These are phyloP conservation scores for Lyophyllum decastes DNA, from an alignment of 768 basidiomycete species.

Conservation along the genomic window DNA sequence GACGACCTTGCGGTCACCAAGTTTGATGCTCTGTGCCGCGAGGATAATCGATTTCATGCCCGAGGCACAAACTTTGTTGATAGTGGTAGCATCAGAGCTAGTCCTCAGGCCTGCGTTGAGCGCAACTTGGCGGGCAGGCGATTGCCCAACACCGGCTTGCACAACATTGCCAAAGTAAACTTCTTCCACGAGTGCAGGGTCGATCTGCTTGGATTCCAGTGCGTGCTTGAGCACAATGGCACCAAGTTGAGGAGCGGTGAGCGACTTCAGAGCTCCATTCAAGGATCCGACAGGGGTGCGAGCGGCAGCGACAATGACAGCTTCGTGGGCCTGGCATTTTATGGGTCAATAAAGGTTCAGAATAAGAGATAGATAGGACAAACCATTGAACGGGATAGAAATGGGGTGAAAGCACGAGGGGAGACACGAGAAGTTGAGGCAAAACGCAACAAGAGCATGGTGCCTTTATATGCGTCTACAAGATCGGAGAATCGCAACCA, in stretches of 20 bases:
- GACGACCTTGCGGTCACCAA: constrained; percentile 83
- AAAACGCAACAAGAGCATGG: constrained; percentile 48
- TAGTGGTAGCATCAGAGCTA: constrained; percentile 93
- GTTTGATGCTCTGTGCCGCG: constrained; percentile 86
- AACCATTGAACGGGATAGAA: constrained; percentile 56
- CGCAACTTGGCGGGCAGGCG: constrained; percentile 97
- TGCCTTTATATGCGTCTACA: constrained; percentile 27
- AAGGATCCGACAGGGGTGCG: constrained; percentile 94
- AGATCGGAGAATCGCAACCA: constrained; percentile 18
- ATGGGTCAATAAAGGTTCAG: constrained; percentile 1
- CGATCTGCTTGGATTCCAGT: constrained; percentile 75
- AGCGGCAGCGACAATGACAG: constrained; percentile 90
- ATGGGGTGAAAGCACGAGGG: constrained; percentile 37
- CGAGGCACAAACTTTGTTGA: constrained; percentile 99
- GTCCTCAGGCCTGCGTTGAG: constrained; percentile 82
- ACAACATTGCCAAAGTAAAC: constrained; percentile 97
- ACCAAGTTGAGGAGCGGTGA: constrained; percentile 93
- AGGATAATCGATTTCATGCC: constrained; percentile 96
- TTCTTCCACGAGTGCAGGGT: constrained; percentile 87
- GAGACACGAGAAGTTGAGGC: constrained; percentile 35
- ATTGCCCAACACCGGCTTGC: constrained; percentile 96
- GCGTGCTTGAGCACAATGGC: constrained; percentile 88
- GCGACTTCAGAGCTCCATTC: constrained; percentile 83
- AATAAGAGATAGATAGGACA: constrained; percentile 8
- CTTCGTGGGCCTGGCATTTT: constrained; percentile 61